phyloP scores from a whole-genome alignment of 2,329 filamentous ascomycete genomes.

The Tothia fuscella region DNA sequence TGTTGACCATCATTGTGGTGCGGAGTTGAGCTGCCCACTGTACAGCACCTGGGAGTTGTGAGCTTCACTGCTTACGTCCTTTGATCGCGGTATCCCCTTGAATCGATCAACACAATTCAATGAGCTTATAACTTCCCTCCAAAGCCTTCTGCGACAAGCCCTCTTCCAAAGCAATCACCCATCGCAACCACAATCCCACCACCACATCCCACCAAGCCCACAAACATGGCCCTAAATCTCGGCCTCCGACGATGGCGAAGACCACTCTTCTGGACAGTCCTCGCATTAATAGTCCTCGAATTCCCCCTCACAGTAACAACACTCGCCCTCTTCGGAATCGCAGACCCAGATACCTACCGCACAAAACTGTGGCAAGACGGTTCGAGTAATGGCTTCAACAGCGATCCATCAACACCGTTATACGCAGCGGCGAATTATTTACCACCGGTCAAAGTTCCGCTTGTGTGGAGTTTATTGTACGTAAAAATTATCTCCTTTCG shows the following conservation, averaged over 20 bases:
- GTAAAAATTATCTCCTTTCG: constrained; percentile 23
- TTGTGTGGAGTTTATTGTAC: constrained; percentile 64
- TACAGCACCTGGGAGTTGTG: too few species aligned
- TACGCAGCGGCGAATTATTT: constrained; percentile 67
- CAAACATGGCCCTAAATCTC: not conserved
- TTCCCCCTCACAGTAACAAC: constrained; percentile 51
- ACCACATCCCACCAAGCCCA: not conserved
- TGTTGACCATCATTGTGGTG: too few species aligned
- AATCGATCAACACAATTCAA: too few species aligned
- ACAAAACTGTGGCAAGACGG: constrained; percentile 64
- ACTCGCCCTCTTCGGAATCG: constrained; percentile 60
- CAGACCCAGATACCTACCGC: constrained; percentile 61
- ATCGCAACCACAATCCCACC: too few species aligned
- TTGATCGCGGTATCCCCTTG: too few species aligned
- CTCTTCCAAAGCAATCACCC: too few species aligned
- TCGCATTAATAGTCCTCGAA: constrained; percentile 52
- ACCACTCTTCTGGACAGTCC: constrained; percentile 4
- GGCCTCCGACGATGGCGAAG: not conserved
- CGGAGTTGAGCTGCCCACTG: too few species aligned
- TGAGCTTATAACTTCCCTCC: too few species aligned
- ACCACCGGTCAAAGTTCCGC: constrained; percentile 46
- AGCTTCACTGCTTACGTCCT: too few species aligned
- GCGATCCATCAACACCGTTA: constrained; percentile 54
- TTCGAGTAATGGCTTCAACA: constrained; percentile 60
- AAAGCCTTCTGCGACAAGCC: too few species aligned